Evolutionary conservation across 495 filamentous ascomycete genomes (phyloP).

Genomic region (Podospora tetraspora): DNA sequence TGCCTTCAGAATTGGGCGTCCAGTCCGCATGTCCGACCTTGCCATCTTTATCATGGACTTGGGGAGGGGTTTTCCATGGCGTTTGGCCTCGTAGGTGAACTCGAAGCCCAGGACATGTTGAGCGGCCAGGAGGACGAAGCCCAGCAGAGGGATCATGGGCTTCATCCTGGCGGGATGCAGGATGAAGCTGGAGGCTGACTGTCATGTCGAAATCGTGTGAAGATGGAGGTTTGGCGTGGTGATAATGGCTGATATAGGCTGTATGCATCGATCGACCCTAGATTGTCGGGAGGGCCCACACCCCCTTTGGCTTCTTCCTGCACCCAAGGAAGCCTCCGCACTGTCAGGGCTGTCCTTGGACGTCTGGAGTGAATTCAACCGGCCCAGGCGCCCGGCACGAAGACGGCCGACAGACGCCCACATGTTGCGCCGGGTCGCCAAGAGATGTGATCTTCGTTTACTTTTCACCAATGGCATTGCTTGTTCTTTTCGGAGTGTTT

Average conservation of each 20-base stretch:
- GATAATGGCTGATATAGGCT: background rate
- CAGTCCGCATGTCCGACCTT: background rate
- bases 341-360: background rate
- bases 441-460: background rate
- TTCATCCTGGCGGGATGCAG: constrained; percentile 11
- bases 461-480: background rate
- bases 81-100: constrained; percentile 21
- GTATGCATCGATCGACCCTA: background rate
- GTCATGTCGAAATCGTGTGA: background rate
- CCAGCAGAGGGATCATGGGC: constrained; percentile 8
- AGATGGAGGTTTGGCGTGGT: background rate
- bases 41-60: constrained; percentile 24
- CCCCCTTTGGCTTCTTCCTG: background rate
- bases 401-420: background rate
- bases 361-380: background rate
- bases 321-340: background rate
- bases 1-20: background rate
- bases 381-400: background rate
- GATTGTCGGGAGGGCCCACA: background rate
- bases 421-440: background rate
- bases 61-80: constrained; percentile 26
- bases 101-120: constrained; percentile 17
- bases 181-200: background rate
- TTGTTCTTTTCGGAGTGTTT: background rate
- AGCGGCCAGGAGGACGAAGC: constrained; percentile 15